A percentile compares a stretch with the other conserved stretches of the same genome.
Conservation (phyloP, 1,284 basidiomycete species). For the Boletus chippewaensis region DNA sequence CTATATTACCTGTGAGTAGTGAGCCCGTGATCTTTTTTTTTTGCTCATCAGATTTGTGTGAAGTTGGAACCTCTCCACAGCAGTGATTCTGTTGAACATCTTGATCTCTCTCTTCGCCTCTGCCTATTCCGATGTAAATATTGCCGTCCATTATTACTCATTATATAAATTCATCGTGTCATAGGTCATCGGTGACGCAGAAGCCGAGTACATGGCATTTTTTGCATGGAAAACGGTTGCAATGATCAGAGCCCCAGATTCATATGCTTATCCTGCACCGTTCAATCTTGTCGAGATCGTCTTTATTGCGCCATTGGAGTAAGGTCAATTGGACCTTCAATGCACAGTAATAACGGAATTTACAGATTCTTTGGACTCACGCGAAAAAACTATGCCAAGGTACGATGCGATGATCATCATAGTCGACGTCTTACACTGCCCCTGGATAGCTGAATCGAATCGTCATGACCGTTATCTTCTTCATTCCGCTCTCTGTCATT, state of each 20-base stretch:
- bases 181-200: slow-evolving; percentile 56
- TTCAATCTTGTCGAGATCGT: slow-evolving; percentile 85
- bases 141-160: neutral
- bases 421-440: neutral
- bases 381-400: slow-evolving; percentile 49
- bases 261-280: slow-evolving; percentile 64
- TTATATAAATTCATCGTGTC: neutral
- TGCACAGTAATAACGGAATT: slow-evolving; percentile 9
- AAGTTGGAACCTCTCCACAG: slow-evolving; percentile 82
- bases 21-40: neutral
- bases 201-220: slow-evolving; percentile 81
- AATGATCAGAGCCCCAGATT: slow-evolving; percentile 82
- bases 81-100: slow-evolving; percentile 88
- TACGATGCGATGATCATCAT: slow-evolving; percentile 24
- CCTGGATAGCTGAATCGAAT: slow-evolving; percentile 58
- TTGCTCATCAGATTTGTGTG: slow-evolving; percentile 8
- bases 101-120: slow-evolving; percentile 92
- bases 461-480: slow-evolving; percentile 76
- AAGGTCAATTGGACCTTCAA: slow-evolving; percentile 27
- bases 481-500: slow-evolving; percentile 68
- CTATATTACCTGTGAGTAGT: slow-evolving; percentile 74
- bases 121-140: slow-evolving; percentile 79
- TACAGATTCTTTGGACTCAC: slow-evolving; percentile 45
- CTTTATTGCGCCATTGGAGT: slow-evolving; percentile 83
- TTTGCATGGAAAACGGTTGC: slow-evolving; percentile 80